Evolutionary conservation across 1,284 basidiomycete genomes (phyloP).

Genomic region (Microbotryum lychnidis-dioicae): DNA sequence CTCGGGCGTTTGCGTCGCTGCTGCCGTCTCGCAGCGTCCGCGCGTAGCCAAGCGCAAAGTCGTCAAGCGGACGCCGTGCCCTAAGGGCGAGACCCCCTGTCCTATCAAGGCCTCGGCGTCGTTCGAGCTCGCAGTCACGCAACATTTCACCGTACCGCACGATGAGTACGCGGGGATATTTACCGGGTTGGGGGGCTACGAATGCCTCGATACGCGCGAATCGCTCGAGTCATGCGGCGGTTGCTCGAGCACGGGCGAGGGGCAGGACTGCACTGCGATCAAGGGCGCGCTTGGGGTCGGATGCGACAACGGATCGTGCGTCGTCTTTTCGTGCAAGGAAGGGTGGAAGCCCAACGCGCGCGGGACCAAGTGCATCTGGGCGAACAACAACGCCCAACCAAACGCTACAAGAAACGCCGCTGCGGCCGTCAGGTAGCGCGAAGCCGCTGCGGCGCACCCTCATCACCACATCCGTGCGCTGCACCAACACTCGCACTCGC

Average conservation of each 20-base stretch:
- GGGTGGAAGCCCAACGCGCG: too few species aligned
- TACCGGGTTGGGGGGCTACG: conserved; percentile 33
- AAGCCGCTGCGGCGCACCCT: too few species aligned
- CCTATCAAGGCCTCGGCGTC: conserved; percentile 29
- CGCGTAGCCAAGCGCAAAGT: conserved; percentile 31
- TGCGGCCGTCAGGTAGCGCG: too few species aligned
- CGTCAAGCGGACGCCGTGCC: conserved; percentile 21
- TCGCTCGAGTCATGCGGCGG: conserved; percentile 56
- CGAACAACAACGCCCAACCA: too few species aligned
- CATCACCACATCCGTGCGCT: too few species aligned
- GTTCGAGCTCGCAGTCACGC: conserved; percentile 6
- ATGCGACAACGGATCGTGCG: conserved; percentile 27
- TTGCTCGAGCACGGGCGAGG: conserved; percentile 54
- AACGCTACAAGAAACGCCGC: too few species aligned
- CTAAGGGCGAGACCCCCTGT: conserved; percentile 32
- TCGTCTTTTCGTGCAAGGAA: too few species aligned
- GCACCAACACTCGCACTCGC: too few species aligned
- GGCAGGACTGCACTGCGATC: conserved; percentile 63
- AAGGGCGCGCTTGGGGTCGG: conserved; percentile 57
- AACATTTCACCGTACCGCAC: conserved; percentile 1
- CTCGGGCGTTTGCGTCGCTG: conserved; percentile 37
- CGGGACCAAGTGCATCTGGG: too few species aligned
- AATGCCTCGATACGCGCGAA: conserved; percentile 42
- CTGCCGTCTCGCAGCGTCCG: conserved; percentile 39
- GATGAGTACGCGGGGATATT: background rate